Evolutionary conservation across 257 asterid genomes (phyloP).

Genomic region (Solanum megistacrolobum): DNA sequence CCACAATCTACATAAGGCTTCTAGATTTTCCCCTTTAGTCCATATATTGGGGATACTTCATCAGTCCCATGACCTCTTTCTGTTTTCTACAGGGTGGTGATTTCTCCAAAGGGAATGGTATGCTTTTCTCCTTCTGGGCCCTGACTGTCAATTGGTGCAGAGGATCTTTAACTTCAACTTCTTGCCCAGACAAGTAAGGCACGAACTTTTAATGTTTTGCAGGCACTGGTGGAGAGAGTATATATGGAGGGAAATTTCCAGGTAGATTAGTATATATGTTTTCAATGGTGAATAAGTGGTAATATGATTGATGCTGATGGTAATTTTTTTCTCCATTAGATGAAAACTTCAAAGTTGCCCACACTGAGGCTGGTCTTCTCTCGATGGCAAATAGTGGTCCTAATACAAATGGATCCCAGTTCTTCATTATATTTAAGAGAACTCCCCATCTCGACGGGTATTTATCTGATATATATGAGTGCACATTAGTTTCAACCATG

Average conservation of each 20-base stretch:
- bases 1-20: background rate
- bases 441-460: constrained; percentile 99
- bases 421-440: constrained; percentile 77
- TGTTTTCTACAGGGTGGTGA: constrained; percentile 80
- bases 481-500: background rate
- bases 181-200: constrained; percentile 69
- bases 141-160: constrained; percentile 51
- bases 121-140: constrained; percentile 46
- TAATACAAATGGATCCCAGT: constrained; percentile 95
- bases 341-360: constrained; percentile 82
- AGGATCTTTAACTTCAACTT: constrained; percentile 47
- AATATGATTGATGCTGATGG: background rate
- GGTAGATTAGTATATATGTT: constrained; percentile 29
- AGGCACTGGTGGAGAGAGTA: constrained; percentile 99
- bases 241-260: constrained; percentile 89
- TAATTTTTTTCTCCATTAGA: constrained; percentile 30
- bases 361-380: constrained; percentile 66
- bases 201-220: constrained; percentile 78
- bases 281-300: constrained; percentile 8
- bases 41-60: background rate
- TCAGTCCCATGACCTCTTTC: constrained; percentile 6
- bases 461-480: background rate
- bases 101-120: constrained; percentile 96
- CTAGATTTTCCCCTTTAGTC: background rate
- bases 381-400: constrained; percentile 99